phyloP scores from a whole-genome alignment of 208 protist species.

The Giardia muris region DNA sequence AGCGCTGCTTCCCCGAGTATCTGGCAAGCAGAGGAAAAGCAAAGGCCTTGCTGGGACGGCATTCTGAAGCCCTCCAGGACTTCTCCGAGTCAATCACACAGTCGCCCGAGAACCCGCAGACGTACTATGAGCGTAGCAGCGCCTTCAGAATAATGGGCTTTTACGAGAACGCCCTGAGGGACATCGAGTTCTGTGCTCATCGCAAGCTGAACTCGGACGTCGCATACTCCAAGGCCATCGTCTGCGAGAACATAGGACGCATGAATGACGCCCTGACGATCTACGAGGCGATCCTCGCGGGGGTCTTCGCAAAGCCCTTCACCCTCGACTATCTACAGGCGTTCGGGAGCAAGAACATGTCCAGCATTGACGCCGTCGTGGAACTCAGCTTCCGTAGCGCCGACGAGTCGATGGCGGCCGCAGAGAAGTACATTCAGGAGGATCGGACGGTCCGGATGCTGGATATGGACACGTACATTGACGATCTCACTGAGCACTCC shows the following conservation, averaged over 20 bases:
- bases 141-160: constrained; percentile 18
- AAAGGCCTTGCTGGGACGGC: constrained; percentile 2
- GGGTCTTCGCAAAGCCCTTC: neutral
- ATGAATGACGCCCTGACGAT: neutral
- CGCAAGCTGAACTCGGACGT: constrained; percentile 2
- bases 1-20: constrained; percentile 20
- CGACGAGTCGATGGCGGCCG: neutral
- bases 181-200: constrained; percentile 7
- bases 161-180: constrained; percentile 19
- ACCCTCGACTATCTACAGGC: neutral
- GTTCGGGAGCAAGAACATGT: neutral
- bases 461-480: neutral
- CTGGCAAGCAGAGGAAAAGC: constrained; percentile 1
- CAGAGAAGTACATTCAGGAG: neutral
- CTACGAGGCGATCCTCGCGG: constrained; percentile 12
- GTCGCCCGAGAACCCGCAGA: constrained; percentile 2
- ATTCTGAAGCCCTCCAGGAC: neutral
- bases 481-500: neutral
- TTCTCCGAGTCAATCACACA: neutral
- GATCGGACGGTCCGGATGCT: neutral
- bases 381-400: neutral
- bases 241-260: constrained; percentile 13
- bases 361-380: neutral
- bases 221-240: constrained; percentile 23
- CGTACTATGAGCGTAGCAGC: constrained; percentile 3